Evolutionary conservation across 805 yeast species (phyloP).

Genomic region (Kodamaea leandrae): DNA sequence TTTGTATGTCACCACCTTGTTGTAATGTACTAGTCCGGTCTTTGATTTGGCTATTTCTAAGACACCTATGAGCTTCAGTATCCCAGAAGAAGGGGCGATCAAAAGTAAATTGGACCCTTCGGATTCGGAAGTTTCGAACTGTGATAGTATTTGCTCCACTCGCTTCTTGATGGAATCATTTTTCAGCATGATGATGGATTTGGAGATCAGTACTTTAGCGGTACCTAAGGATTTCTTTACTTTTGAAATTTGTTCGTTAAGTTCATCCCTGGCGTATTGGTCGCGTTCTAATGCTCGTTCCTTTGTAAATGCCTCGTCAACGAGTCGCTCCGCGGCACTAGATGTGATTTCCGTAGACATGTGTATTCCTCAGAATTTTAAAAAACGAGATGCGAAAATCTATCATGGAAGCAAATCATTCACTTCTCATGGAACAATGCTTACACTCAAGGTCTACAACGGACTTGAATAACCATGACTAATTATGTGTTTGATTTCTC

Average conservation of each 20-base stretch:
- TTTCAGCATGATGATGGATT: slow-evolving; percentile 15
- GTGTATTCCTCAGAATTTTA: too few species aligned
- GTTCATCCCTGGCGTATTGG: neutral
- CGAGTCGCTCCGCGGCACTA: slow-evolving; percentile 5
- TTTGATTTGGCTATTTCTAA: slow-evolving; percentile 21
- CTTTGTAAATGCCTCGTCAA: slow-evolving; percentile 3
- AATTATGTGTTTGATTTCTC: too few species aligned
- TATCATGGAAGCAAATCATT: too few species aligned
- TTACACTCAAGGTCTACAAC: too few species aligned
- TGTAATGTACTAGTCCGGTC: slow-evolving; percentile 15
- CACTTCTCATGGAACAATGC: too few species aligned
- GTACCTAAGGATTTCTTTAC: slow-evolving; percentile 3
- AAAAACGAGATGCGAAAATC: neutral
- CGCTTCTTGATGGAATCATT: slow-evolving; percentile 17
- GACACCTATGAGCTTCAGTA: slow-evolving; percentile 19
- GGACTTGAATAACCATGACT: too few species aligned
- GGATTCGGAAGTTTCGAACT: slow-evolving; percentile 2
- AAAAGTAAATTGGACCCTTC: slow-evolving; percentile 14
- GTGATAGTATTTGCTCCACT: slow-evolving; percentile 12
- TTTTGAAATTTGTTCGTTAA: neutral
- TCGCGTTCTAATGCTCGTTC: neutral
- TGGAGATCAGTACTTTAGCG: neutral
- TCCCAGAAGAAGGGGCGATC: slow-evolving; percentile 17
- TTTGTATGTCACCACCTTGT: slow-evolving; percentile 15
- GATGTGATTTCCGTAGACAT: slow-evolving; percentile 9